These are phyloP conservation scores for Venustampulla echinocandica DNA, from an alignment of 495 filamentous ascomycete species.

Conservation along the genomic window DNA sequence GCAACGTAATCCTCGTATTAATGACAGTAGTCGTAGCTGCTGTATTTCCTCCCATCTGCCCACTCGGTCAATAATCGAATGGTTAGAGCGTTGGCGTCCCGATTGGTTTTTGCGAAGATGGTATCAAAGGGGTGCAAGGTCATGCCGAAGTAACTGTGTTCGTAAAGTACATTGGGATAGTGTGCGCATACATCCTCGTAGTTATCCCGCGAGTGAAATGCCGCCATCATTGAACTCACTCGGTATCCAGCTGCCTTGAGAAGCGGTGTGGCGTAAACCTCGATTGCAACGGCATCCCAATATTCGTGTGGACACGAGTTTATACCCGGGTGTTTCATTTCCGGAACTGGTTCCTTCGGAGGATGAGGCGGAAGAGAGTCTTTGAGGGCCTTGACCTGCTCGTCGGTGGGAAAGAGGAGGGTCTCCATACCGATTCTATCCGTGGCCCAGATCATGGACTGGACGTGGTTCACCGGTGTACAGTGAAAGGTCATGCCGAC, in stretches of 20 bases:
- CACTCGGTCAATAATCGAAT: constrained; percentile 21
- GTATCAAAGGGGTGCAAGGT: constrained; percentile 29
- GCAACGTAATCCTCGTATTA: too few relatives aligned
- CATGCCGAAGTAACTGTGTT: constrained; percentile 14
- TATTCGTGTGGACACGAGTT: constrained; percentile 16
- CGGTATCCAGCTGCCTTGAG: constrained; percentile 26
- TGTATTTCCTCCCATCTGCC: constrained; percentile 13
- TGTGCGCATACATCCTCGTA: constrained; percentile 11
- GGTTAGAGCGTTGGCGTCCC: constrained; percentile 12
- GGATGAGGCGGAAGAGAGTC: not conserved
- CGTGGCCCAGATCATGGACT: constrained; percentile 32
- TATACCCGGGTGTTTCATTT: constrained; percentile 13
- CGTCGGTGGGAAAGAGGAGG: constrained; percentile 20
- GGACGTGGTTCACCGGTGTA: constrained; percentile 23
- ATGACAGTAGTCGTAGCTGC: constrained; percentile 19
- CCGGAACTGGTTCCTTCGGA: constrained; percentile 1
- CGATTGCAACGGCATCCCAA: constrained; percentile 18
- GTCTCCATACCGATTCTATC: constrained; percentile 26
- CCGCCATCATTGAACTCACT: constrained; percentile 26
- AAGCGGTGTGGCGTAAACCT: constrained; percentile 22
- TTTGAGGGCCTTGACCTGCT: not conserved
- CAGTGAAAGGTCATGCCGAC: constrained; percentile 29
- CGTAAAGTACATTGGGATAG: constrained; percentile 11
- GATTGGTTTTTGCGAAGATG: constrained; percentile 25
- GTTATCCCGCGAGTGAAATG: constrained; percentile 13